phyloP scores from a whole-genome alignment of 2,329 filamentous ascomycete species.

The Cladosporium phlei region DNA sequence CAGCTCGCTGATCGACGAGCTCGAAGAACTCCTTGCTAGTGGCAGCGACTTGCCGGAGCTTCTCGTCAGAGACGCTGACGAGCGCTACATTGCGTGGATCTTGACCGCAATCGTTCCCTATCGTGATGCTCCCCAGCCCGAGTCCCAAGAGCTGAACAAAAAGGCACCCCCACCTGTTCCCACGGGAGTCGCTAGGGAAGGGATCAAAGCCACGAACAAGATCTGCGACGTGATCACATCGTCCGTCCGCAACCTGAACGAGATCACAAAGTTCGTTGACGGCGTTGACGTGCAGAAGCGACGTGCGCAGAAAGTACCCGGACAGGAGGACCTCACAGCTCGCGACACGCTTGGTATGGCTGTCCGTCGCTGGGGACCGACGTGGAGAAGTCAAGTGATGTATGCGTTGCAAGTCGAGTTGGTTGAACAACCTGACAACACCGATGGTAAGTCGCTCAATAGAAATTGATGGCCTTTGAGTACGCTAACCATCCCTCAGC shows the following conservation, averaged over 20 bases:
- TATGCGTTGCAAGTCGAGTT: constrained; percentile 64
- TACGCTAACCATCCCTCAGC: constrained; percentile 25
- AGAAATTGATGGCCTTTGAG: neutral
- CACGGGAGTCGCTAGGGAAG: constrained; percentile 65
- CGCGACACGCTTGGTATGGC: constrained; percentile 68
- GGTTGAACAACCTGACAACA: constrained; percentile 35
- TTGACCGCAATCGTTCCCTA: constrained; percentile 73
- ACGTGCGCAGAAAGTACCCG: constrained; percentile 43
- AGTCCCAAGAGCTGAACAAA: constrained; percentile 37
- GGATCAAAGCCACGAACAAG: constrained; percentile 75
- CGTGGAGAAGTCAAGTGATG: constrained; percentile 68
- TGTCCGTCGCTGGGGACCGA: constrained; percentile 65
- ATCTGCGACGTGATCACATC: constrained; percentile 63
- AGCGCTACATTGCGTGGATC: constrained; percentile 70
- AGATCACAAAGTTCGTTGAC: constrained; percentile 61
- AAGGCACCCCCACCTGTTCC: constrained; percentile 57
- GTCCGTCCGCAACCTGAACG: constrained; percentile 56
- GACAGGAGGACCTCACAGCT: constrained; percentile 36
- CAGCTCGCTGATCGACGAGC: constrained; percentile 58
- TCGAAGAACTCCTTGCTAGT: constrained; percentile 49
- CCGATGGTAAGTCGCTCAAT: constrained; percentile 38
- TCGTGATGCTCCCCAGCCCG: constrained; percentile 47
- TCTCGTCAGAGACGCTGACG: constrained; percentile 59
- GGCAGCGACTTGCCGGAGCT: constrained; percentile 19
- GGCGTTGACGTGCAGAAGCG: constrained; percentile 45